phyloP scores from a whole-genome alignment of 176 grass and related monocot species.

The Thalia dealbata region DNA sequence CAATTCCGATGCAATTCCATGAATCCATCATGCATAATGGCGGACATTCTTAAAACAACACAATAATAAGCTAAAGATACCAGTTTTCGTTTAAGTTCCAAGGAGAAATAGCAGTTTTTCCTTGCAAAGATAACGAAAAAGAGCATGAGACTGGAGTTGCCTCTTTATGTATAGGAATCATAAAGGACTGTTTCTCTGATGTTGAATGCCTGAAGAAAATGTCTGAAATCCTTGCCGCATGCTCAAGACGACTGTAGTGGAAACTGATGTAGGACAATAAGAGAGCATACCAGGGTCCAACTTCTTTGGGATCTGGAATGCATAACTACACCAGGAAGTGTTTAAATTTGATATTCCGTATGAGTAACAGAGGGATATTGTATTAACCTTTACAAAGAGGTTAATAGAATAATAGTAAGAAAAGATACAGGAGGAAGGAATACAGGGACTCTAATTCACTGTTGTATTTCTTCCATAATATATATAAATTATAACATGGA shows the following conservation, averaged over 20 bases:
- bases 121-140: not conserved
- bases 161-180: too few relatives aligned
- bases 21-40: not conserved
- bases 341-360: not conserved
- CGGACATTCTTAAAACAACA: not conserved
- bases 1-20: conserved; percentile 1
- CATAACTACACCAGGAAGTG: not conserved
- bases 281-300: not conserved
- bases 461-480: not conserved
- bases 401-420: not conserved
- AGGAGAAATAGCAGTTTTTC: not conserved
- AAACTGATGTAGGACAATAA: not conserved
- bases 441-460: not conserved
- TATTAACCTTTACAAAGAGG: too few relatives aligned
- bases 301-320: not conserved
- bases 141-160: not conserved
- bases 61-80: not conserved
- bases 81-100: too few relatives aligned
- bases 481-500: not conserved
- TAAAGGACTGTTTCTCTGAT: too few relatives aligned
- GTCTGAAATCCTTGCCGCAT: not conserved
- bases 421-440: not conserved
- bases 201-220: too few relatives aligned
- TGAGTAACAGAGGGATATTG: too few relatives aligned
- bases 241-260: not conserved